phyloP scores from a whole-genome alignment of 83 land plant genomes.

The Thuja plicata region DNA sequence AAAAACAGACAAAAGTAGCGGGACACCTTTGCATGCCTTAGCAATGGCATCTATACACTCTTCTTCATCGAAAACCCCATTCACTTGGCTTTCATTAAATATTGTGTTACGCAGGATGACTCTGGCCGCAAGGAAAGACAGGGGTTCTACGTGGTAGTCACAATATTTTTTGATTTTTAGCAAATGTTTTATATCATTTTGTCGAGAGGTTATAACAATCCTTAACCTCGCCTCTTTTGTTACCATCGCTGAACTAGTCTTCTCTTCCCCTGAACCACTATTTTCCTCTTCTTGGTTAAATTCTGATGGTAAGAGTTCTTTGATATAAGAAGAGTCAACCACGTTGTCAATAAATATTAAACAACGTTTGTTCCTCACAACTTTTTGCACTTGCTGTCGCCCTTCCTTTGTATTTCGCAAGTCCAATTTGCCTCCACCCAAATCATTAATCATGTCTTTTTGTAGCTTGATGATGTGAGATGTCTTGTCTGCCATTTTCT shows the following conservation, averaged over 20 bases:
- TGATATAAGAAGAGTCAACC: background rate
- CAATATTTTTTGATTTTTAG: background rate
- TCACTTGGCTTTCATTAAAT: background rate
- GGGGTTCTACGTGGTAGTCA: background rate
- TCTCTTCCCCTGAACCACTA: background rate
- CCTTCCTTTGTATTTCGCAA: background rate
- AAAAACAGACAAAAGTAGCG: background rate
- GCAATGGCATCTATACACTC: background rate
- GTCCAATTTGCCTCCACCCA: background rate
- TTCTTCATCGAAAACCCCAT: background rate
- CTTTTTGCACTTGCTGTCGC: background rate
- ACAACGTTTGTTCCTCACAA: background rate
- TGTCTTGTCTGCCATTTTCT: background rate
- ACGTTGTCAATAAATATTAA: background rate
- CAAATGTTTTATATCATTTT: background rate
- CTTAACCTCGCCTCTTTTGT: background rate
- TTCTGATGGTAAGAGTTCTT: background rate
- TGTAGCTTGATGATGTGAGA: background rate
- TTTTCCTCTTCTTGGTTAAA: background rate
- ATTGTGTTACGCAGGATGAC: background rate
- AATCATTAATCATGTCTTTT: background rate
- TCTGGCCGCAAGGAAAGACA: background rate
- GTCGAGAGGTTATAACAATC: background rate
- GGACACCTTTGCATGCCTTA: background rate
- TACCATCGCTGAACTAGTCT: background rate